Evolutionary conservation across 352 stramenopile species (phyloP), one percentile per base, ranked within the genome.

Genomic region (Phytophthora hibernalis): DNA sequence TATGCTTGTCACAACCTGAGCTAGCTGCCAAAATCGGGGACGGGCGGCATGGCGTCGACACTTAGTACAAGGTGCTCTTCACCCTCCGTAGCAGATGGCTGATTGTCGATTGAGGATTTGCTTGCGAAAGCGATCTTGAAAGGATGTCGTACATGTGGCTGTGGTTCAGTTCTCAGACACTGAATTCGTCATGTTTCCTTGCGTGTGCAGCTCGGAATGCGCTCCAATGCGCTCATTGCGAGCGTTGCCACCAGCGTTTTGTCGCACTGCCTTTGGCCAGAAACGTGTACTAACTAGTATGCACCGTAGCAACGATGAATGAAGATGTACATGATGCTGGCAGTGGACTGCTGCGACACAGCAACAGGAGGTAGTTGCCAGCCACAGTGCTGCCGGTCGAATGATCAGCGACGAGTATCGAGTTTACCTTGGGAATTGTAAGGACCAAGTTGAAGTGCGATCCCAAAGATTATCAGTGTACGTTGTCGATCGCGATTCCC

Each of bases 381-480:
- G 42, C 42, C 42, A 48, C 28, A 33, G 28, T 9, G 28, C 37
- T 21, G 37, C n/a, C 37, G 7, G 37, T 8, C 15, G 37, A 43
- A 43, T 43, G 16, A 52, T 37, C 15, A 13, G 45, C 16, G 22
- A n/a, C 13, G 13, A 13, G 16, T 24, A 21, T 18, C 45, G 3
- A 3, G 0, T 38, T 54, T 56, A 35, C 37, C 58, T 60, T 65
- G 37, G 2, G 0, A 37, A 52, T 40, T 65, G 58, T 65, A 65
- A 38, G 48, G 20, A 1, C 20, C 20, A 60, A 38, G 58, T 60
- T 65, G 58, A 65, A 65, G 58, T 60, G 33, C 8, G 57, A 37
- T 65, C 18, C 28, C 33, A 20, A 50, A 22, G 26, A 31, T 31
- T 31, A 31, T 31, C 31, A 20, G 9, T 2, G 20, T 45, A 33